Percentiles rank a stretch among this genome's conserved stretches.
phyloP scores from a whole-genome alignment of 352 stramenopile species.

The Globisporangium paroecandrum region DNA sequence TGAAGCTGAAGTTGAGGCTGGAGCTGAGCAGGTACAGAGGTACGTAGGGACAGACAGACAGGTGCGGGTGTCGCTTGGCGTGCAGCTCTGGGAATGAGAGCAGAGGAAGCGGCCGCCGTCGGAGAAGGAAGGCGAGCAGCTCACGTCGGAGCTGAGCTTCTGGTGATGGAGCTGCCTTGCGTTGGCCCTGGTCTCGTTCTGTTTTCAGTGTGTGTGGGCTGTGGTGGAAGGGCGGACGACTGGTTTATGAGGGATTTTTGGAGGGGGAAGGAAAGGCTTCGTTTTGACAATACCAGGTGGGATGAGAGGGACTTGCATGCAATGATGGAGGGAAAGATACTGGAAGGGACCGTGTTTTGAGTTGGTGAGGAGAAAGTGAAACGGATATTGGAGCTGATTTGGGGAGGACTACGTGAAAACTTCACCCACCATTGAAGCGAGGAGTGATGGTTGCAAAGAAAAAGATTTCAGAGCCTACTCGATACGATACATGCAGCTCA shows the following conservation, averaged over 20 bases:
- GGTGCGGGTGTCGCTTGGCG: background rate
- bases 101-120: background rate
- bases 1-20: background rate
- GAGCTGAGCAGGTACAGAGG: background rate
- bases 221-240: background rate
- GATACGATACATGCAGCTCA: background rate
- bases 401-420: background rate
- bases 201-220: background rate
- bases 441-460: background rate
- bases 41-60: background rate
- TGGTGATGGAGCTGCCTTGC: background rate
- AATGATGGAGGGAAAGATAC: background rate
- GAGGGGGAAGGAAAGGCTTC: background rate
- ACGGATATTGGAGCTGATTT: background rate
- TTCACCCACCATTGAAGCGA: background rate
- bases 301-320: background rate
- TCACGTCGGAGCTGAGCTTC: background rate
- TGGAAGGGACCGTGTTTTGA: constrained; percentile 1
- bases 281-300: background rate
- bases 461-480: background rate
- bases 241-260: background rate
- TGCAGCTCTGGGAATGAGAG: background rate
- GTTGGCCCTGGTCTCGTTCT: background rate
- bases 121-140: background rate
- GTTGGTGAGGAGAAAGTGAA: background rate